These are phyloP conservation scores for Noccaea caerulescens DNA, from an alignment of 345 rosid species.

Conservation along the genomic window DNA sequence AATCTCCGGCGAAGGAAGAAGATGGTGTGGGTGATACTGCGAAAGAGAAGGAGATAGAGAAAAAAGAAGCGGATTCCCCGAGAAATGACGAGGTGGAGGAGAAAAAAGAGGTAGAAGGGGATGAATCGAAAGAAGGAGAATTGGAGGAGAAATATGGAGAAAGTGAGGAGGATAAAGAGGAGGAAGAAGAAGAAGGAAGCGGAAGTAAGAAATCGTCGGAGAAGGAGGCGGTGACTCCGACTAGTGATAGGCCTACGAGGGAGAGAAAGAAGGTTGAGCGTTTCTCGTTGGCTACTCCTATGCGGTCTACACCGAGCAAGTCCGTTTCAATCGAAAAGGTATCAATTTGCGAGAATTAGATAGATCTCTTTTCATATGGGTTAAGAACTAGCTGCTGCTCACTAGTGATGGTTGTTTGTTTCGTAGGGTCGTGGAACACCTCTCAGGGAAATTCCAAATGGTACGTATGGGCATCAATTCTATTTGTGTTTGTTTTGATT, in stretches of 20 bases:
- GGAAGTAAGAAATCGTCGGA: conserved; percentile 45
- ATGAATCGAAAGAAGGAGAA: conserved; percentile 19
- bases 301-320: conserved; percentile 58
- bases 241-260: conserved; percentile 78
- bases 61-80: conserved; percentile 15
- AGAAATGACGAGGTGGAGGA: conserved; percentile 28
- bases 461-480: conserved; percentile 41
- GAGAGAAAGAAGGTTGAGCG: conserved; percentile 92
- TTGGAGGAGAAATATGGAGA: conserved; percentile 21
- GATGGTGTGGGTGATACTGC: conserved; percentile 6
- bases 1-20: conserved; percentile 46
- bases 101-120: conserved; percentile 29
- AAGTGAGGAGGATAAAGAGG: conserved; percentile 22
- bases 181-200: conserved; percentile 31
- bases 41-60: conserved; percentile 35
- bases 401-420: neutral
- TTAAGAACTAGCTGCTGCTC: neutral
- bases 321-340: conserved; percentile 79
- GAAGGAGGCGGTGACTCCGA: conserved; percentile 56
- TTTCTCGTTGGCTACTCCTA: conserved; percentile 67
- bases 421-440: conserved; percentile 84
- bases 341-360: conserved; percentile 13
- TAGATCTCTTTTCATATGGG: neutral
- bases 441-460: conserved; percentile 93
- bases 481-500: conserved; percentile 13